These are phyloP conservation scores for Nitzschia inconspicua DNA, from an alignment of 108 stramenopile genomes.

Conservation along the genomic window DNA sequence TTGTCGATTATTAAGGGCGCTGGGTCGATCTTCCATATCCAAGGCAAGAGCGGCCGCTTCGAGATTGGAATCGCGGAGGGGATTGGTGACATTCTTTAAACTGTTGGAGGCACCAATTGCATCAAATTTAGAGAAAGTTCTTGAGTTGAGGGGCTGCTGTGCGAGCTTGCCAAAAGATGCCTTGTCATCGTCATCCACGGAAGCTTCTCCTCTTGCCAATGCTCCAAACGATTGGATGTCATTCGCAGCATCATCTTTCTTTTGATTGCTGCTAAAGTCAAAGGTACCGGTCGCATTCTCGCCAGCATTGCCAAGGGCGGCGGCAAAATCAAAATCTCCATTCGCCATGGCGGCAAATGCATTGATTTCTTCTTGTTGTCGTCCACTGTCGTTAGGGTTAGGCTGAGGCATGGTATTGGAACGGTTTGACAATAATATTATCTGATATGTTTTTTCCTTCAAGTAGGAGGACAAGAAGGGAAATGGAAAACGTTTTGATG, in stretches of 20 bases:
- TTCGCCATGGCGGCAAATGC: constrained; percentile 50
- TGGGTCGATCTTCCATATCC: constrained; percentile 4
- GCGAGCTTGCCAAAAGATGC: constrained; percentile 13
- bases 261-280: constrained; percentile 4
- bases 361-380: constrained; percentile 49
- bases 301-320: not conserved
- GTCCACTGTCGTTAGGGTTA: no score
- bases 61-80: constrained; percentile 25
- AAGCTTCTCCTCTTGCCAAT: not conserved
- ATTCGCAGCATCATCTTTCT: not conserved
- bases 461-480: no score
- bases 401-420: no score
- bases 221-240: not conserved
- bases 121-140: constrained; percentile 24
- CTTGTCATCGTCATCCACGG: constrained; percentile 1
- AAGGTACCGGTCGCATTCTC: constrained; percentile 5
- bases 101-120: not conserved
- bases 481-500: no score
- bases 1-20: no score
- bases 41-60: constrained; percentile 45
- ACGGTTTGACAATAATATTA: no score
- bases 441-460: no score
- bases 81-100: not conserved
- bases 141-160: constrained; percentile 14
- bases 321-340: constrained; percentile 9